Base-by-base conservation (phyloP, 495 filamentous ascomycete genomes). In the Bryoglossum gracile region DNA sequence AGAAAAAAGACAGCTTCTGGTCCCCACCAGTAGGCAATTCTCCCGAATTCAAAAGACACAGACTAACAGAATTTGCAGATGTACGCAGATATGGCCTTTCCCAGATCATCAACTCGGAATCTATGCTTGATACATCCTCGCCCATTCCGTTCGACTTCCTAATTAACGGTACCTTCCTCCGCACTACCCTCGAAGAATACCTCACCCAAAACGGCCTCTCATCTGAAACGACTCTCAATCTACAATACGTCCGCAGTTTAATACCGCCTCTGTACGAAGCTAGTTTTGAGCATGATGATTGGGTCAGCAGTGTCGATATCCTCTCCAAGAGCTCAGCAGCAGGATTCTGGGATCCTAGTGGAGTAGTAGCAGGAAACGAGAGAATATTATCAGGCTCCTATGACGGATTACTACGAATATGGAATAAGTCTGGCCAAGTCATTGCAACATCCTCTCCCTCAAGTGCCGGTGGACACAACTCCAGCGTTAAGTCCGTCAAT, bases 71-170 rank as follows among this genome's bases (percentile, higher is more conserved):
- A 6, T 33, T 3, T 18, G 16, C 13, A 43, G 89, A 82, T 43
- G 75, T 96, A 50, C 83, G 86, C 56, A 81, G 92, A 64, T 92
- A 94, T 76, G 87, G 82, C 45, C 80, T 98, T 16, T 96, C 91
- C 1, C 84, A 86, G 24, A 78, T 98, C 53, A 85, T 97, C 51
- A 98, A 98, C 68, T 89, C 86, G 54, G 72, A 75, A 60, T 73
- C 71, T 14, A 83, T 97, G 58, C 79, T 96, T 48, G 70, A 82
- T 50, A 86, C 81, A 25, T 71, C 82, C 34, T 76, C 82, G 35
- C 84, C 91, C 11, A 78, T 95, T 30, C 92, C 92, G 22, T 88
- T 98, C 69, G 94, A 98, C 65, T 96, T 98, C 73, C 76, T 98
- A 51, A 80, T 94, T 65, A 87, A 90, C 58, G 92, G 94, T 57